Evolutionary conservation across 257 asterid genomes (phyloP).

Genomic region (Penstemon davidsonii): DNA sequence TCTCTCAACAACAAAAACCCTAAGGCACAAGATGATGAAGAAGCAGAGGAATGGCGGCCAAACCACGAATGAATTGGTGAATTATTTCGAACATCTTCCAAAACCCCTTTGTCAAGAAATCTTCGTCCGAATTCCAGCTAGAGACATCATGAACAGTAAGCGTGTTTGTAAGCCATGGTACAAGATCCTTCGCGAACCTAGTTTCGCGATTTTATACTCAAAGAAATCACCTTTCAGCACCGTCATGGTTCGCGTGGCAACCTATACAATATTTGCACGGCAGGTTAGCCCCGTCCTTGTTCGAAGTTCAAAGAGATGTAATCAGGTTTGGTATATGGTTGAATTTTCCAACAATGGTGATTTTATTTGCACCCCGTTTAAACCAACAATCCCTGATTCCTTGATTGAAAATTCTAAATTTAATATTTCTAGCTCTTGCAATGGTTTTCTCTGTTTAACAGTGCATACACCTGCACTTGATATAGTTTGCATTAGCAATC

Average conservation of each 20-base stretch:
- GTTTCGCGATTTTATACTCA: background rate
- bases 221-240: background rate
- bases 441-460: background rate
- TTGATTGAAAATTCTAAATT: too few relatives aligned
- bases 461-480: background rate
- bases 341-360: background rate
- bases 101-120: background rate
- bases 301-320: too few relatives aligned
- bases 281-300: too few relatives aligned
- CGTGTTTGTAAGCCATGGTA: constrained; percentile 3
- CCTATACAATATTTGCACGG: background rate
- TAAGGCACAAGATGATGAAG: too few relatives aligned
- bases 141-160: background rate
- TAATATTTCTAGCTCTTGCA: background rate
- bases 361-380: background rate
- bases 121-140: background rate
- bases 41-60: too few relatives aligned
- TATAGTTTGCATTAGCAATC: background rate
- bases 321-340: background rate
- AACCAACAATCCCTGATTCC: background rate
- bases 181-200: background rate
- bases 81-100: background rate
- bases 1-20: too few relatives aligned
- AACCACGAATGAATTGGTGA: too few relatives aligned
- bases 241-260: background rate